Conservation (phyloP, 2,329 filamentous ascomycete species). For the Dactylonectria macrodidyma region DNA sequence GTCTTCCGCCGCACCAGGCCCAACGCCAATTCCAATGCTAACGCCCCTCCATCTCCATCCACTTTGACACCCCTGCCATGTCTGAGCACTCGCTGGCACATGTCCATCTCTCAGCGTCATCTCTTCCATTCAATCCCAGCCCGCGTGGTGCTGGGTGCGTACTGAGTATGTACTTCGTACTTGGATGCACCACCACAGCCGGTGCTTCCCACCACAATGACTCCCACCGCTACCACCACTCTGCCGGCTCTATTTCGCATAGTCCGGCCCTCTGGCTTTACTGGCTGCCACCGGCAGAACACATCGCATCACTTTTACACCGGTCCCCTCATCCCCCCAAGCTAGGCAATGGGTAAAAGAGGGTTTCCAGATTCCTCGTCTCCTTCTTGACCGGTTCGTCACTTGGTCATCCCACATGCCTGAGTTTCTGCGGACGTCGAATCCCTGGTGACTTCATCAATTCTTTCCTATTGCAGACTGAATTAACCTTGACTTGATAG, state of each 20-base stretch:
- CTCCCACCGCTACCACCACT: conserved; percentile 2
- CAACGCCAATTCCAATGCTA: conserved; percentile 26
- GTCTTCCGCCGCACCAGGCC: conserved; percentile 14
- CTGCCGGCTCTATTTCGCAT: conserved; percentile 9
- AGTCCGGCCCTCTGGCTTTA: conserved; percentile 6
- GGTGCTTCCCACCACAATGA: conserved; percentile 1
- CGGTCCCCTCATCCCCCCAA: not conserved
- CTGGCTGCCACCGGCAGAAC: conserved; percentile 9
- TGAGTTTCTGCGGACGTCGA: not conserved
- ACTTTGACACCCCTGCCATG: conserved; percentile 22
- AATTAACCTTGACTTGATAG: conserved; percentile 15
- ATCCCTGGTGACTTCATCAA: conserved; percentile 16
- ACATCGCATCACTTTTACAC: conserved; percentile 1
- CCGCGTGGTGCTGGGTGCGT: conserved; percentile 2
- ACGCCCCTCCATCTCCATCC: conserved; percentile 31
- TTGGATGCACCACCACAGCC: conserved; percentile 4
- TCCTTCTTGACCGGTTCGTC: conserved; percentile 1
- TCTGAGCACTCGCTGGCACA: conserved; percentile 28
- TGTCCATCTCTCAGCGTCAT: conserved; percentile 27
- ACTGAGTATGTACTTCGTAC: conserved; percentile 2
- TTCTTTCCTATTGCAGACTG: not conserved
- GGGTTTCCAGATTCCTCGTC: conserved; percentile 13
- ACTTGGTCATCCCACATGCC: conserved; percentile 1
- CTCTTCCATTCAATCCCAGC: conserved; percentile 18
- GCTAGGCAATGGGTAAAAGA: conserved; percentile 2